These are phyloP conservation scores for Talaromyces atroroseus DNA, from an alignment of 2,329 filamentous ascomycete genomes.

Conservation along the genomic window DNA sequence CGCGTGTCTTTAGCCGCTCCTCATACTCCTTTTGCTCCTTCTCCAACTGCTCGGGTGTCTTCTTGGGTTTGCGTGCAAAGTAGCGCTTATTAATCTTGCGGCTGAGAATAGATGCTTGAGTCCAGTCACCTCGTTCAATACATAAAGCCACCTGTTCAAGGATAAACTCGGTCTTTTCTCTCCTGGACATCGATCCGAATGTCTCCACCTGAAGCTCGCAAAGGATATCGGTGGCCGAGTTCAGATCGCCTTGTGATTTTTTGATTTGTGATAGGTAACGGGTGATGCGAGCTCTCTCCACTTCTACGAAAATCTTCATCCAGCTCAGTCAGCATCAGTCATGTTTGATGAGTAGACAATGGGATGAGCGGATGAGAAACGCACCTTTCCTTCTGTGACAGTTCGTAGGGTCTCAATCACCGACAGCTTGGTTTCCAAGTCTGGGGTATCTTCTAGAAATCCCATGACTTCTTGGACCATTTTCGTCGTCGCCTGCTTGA, in stretches of 20 bases:
- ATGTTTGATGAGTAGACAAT: neutral
- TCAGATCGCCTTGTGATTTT: slow-evolving; percentile 87
- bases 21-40: slow-evolving; percentile 83
- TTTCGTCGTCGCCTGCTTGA: slow-evolving; percentile 97
- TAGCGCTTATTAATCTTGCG: slow-evolving; percentile 97
- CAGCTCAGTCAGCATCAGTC: slow-evolving; percentile 11
- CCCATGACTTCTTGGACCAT: slow-evolving; percentile 97
- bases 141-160: slow-evolving; percentile 89
- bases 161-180: slow-evolving; percentile 99
- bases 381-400: slow-evolving; percentile 90
- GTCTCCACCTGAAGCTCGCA: slow-evolving; percentile 99
- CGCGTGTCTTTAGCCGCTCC: slow-evolving; percentile 68
- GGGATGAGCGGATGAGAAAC: slow-evolving; percentile 15
- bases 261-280: slow-evolving; percentile 96
- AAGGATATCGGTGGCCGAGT: slow-evolving; percentile 82
- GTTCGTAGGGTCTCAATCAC: slow-evolving; percentile 93
- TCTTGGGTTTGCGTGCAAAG: slow-evolving; percentile 83
- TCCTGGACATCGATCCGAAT: slow-evolving; percentile 93
- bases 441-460: slow-evolving; percentile 82
- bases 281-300: slow-evolving; percentile 92
- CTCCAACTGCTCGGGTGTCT: slow-evolving; percentile 80
- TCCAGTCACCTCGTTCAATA: slow-evolving; percentile 95
- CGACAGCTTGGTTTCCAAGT: slow-evolving; percentile 79
- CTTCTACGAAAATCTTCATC: slow-evolving; percentile 87
- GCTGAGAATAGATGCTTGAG: slow-evolving; percentile 84